These are phyloP conservation scores for Fusarium tanahbumbuense DNA, from an alignment of 2,329 filamentous ascomycete genomes.

Conservation along the genomic window DNA sequence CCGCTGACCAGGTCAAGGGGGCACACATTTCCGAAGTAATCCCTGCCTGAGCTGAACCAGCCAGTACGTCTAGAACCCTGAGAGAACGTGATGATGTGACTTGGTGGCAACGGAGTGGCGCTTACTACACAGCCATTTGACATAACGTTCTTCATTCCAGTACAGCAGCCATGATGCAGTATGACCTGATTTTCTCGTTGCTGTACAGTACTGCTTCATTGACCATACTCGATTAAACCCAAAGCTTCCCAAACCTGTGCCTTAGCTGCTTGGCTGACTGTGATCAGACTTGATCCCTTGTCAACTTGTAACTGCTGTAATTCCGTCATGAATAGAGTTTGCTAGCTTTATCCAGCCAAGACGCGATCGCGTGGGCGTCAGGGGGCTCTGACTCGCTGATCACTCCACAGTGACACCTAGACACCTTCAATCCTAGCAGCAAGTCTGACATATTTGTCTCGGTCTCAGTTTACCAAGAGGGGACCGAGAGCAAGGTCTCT, in stretches of 20 bases:
- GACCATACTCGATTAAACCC: background rate
- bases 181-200: background rate
- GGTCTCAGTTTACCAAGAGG: background rate
- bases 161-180: background rate
- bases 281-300: background rate
- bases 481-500: background rate
- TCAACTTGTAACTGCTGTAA: background rate
- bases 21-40: background rate
- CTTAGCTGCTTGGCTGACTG: background rate
- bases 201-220: background rate
- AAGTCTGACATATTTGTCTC: conserved; percentile 2
- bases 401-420: conserved; percentile 7
- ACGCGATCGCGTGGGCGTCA: conserved; percentile 19
- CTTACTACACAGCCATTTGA: background rate
- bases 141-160: conserved; percentile 20
- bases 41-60: background rate
- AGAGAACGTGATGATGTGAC: background rate
- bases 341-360: conserved; percentile 17
- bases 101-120: background rate
- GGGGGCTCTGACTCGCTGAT: conserved; percentile 22
- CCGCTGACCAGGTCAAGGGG: conserved; percentile 1
- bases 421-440: background rate
- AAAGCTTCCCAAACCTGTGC: background rate
- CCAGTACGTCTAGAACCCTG: conserved; percentile 6
- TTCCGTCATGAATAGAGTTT: conserved; percentile 11